A percentile compares a stretch with the other conserved stretches of the same genome.
These are phyloP conservation scores for Hymenoscyphus fructigenus DNA, from an alignment of 2,329 filamentous ascomycete genomes.

Conservation along the genomic window DNA sequence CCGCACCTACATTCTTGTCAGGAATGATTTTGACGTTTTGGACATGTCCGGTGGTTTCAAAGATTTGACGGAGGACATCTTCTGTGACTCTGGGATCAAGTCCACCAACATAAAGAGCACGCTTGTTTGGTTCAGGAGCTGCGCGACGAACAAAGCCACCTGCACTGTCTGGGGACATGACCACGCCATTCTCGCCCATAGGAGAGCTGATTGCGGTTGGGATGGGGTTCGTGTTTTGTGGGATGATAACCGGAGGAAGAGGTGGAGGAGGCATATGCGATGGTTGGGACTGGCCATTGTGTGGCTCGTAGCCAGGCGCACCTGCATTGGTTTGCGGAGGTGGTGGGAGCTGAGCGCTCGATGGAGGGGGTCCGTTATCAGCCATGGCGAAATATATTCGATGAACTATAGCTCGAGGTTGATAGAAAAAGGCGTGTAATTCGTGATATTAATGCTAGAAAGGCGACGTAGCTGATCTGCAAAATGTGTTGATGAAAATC, in stretches of 20 bases:
- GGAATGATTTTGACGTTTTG: constrained; percentile 99
- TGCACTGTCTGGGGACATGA: constrained; percentile 83
- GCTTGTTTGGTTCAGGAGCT: constrained; percentile 97
- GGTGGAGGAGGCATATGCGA: constrained; percentile 86
- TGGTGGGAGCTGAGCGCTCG: constrained; percentile 65
- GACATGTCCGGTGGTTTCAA: constrained; percentile 97
- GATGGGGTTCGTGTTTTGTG: constrained; percentile 94
- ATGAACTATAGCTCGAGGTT: constrained; percentile 24
- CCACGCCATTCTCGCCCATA: constrained; percentile 63
- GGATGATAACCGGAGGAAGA: constrained; percentile 80
- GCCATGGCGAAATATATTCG: constrained; percentile 60
- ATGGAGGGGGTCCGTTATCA: constrained; percentile 66
- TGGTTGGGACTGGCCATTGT: constrained; percentile 68
- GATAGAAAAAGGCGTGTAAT: constrained; percentile 23
- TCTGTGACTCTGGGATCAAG: constrained; percentile 94
- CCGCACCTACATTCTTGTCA: constrained; percentile 89
- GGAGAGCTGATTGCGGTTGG: constrained; percentile 90
- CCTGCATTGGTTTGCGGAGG: constrained; percentile 67
- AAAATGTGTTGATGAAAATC: constrained; percentile 24
- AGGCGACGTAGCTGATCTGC: constrained; percentile 19
- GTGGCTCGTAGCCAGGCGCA: constrained; percentile 72
- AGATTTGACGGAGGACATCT: constrained; percentile 94
- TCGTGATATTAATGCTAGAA: constrained; percentile 27
- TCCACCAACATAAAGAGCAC: constrained; percentile 92
- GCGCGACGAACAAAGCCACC: constrained; percentile 83